phyloP scores from a whole-genome alignment of 129 eudicot species.

The Flaveria robusta region DNA sequence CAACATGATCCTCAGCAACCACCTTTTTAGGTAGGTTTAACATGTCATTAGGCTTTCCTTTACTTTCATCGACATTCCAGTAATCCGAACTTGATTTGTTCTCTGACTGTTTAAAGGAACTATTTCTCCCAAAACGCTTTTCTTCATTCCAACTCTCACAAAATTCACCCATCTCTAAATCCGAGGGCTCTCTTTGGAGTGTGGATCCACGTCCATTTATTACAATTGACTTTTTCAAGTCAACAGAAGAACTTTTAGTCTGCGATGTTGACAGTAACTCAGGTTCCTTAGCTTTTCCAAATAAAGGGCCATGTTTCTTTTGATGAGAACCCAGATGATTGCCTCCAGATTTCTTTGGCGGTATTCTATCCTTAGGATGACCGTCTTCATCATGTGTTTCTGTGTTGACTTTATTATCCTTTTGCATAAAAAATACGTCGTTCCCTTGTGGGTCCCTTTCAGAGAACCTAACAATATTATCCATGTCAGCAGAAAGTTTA shows the following conservation, averaged over 20 bases:
- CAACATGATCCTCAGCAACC: slow-evolving; percentile 43
- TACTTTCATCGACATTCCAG: slow-evolving; percentile 55
- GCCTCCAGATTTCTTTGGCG: slow-evolving; percentile 48
- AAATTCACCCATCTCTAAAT: slow-evolving; percentile 91
- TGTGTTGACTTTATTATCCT: slow-evolving; percentile 12
- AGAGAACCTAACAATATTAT: slow-evolving; percentile 35
- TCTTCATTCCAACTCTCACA: slow-evolving; percentile 70
- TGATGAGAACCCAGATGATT: slow-evolving; percentile 47
- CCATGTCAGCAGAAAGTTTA: slow-evolving; percentile 43
- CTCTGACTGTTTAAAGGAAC: slow-evolving; percentile 66
- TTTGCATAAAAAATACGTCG: neutral
- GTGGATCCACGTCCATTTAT: slow-evolving; percentile 51
- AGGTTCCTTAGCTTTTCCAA: slow-evolving; percentile 46
- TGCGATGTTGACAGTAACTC: slow-evolving; percentile 41
- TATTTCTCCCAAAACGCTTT: slow-evolving; percentile 56
- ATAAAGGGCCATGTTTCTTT: slow-evolving; percentile 44
- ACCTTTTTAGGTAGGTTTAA: slow-evolving; percentile 46
- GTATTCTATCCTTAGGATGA: slow-evolving; percentile 47
- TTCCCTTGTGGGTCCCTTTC: slow-evolving; percentile 44
- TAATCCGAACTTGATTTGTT: slow-evolving; percentile 55
- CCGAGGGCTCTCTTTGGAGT: slow-evolving; percentile 76
- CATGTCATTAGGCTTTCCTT: slow-evolving; percentile 55
- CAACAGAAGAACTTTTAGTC: slow-evolving; percentile 35
- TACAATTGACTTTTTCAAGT: slow-evolving; percentile 44
- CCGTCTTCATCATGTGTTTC: slow-evolving; percentile 44